A percentile compares a stretch with the other conserved stretches of the same genome.
phyloP scores from a whole-genome alignment of 768 basidiomycete species.

The Psilocybe subaeruginosa region DNA sequence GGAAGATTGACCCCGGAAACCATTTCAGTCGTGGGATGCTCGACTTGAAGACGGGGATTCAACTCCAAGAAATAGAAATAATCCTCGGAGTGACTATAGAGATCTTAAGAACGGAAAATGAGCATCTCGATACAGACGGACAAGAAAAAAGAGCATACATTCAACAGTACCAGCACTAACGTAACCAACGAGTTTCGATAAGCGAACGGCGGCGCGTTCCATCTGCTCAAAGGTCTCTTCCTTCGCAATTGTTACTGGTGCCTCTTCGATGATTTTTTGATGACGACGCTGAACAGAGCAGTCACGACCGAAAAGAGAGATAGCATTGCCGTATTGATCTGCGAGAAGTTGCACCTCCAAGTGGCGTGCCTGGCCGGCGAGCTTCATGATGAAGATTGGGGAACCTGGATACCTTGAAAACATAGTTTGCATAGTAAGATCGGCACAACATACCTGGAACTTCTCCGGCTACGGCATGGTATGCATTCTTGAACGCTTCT shows the following conservation, averaged over 20 bases:
- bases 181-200: slow-evolving; percentile 99
- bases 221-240: slow-evolving; percentile 93
- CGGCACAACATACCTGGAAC: slow-evolving; percentile 75
- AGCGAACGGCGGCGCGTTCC: slow-evolving; percentile 98
- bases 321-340: slow-evolving; percentile 99
- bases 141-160: slow-evolving; percentile 54
- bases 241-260: slow-evolving; percentile 96
- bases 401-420: slow-evolving; percentile 60
- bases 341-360: slow-evolving; percentile 98
- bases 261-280: slow-evolving; percentile 99
- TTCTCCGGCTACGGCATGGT: slow-evolving; percentile 91
- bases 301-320: slow-evolving; percentile 98
- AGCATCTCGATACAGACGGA: slow-evolving; percentile 1
- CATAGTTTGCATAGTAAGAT: slow-evolving; percentile 7
- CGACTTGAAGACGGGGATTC: slow-evolving; percentile 99
- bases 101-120: slow-evolving; percentile 52
- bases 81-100: slow-evolving; percentile 93
- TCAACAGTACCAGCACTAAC: slow-evolving; percentile 99
- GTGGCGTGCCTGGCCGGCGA: slow-evolving; percentile 96
- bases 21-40: slow-evolving; percentile 99
- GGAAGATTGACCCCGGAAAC: slow-evolving; percentile 99
- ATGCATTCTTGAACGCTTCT: slow-evolving; percentile 93
- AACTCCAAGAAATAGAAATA: slow-evolving; percentile 97
- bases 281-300: slow-evolving; percentile 99
- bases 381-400: slow-evolving; percentile 99